phyloP scores from a whole-genome alignment of 2,329 filamentous ascomycete genomes.

The Didymella glomerata region DNA sequence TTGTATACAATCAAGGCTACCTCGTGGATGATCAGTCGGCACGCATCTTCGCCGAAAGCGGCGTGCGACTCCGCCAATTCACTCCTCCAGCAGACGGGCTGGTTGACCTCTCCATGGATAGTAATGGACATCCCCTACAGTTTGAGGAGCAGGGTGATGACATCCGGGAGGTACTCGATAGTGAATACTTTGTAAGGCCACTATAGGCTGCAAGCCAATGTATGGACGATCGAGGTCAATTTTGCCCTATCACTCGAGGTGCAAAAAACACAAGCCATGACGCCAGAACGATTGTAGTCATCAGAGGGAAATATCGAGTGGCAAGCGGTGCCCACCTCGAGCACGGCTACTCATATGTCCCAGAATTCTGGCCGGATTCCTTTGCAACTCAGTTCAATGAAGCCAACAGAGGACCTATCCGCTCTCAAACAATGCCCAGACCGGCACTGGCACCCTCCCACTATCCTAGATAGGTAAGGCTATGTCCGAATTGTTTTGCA shows the following conservation, averaged over 20 bases:
- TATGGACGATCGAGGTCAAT: background rate
- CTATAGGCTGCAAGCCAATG: background rate
- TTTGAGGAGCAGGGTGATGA: slow-evolving; percentile 24
- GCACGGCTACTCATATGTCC: no score
- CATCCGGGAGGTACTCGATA: slow-evolving; percentile 34
- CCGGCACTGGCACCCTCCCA: no score
- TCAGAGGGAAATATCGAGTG: no score
- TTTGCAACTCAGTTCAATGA: no score
- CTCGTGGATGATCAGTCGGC: slow-evolving; percentile 89
- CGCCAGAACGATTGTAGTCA: no score
- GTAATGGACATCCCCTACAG: background rate
- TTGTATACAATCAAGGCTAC: slow-evolving; percentile 92
- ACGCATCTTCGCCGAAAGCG: slow-evolving; percentile 81
- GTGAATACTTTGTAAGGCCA: slow-evolving; percentile 37
- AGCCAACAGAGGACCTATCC: no score
- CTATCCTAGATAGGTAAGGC: no score
- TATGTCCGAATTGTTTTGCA: no score
- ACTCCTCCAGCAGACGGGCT: slow-evolving; percentile 62
- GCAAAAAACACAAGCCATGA: no score
- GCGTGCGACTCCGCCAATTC: slow-evolving; percentile 86
- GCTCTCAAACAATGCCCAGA: no score
- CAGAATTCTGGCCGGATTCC: no score
- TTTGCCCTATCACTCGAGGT: background rate
- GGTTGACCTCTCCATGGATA: slow-evolving; percentile 40
- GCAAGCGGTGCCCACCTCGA: no score